Conservation (phyloP, 768 basidiomycete genomes). For the Amanita subjunquillea region DNA sequence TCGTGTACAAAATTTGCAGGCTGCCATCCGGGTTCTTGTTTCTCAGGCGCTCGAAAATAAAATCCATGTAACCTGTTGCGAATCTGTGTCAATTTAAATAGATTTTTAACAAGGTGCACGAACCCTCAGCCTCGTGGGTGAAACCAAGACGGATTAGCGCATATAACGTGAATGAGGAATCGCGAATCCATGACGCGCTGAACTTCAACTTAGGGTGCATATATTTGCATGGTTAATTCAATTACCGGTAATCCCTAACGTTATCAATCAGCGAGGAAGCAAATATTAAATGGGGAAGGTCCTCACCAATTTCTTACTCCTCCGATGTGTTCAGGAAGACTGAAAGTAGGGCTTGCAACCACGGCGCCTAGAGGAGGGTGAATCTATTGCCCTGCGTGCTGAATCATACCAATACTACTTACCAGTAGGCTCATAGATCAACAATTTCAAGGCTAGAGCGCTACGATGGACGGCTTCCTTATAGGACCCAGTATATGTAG, state of each 20-base stretch:
- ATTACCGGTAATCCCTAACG: constrained; percentile 54
- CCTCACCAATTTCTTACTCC: constrained; percentile 80
- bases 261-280: not conserved
- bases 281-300: not conserved
- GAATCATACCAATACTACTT: not conserved
- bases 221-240: not conserved
- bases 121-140: constrained; percentile 84
- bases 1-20: constrained; percentile 96
- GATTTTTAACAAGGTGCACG: not conserved
- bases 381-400: not conserved
- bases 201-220: not conserved
- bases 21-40: constrained; percentile 86
- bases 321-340: constrained; percentile 85
- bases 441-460: constrained; percentile 85
- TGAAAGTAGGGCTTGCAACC: constrained; percentile 93
- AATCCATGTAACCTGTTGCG: constrained; percentile 75
- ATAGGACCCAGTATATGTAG: constrained; percentile 90
- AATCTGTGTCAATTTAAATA: not conserved
- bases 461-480: constrained; percentile 90
- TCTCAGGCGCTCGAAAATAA: constrained; percentile 76
- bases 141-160: constrained; percentile 91
- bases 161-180: constrained; percentile 92
- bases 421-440: constrained; percentile 90
- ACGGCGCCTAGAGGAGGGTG: constrained; percentile 54
- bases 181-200: constrained; percentile 87